Evolutionary conservation across 768 basidiomycete species (phyloP).

Genomic region (Auricularia cornea): DNA sequence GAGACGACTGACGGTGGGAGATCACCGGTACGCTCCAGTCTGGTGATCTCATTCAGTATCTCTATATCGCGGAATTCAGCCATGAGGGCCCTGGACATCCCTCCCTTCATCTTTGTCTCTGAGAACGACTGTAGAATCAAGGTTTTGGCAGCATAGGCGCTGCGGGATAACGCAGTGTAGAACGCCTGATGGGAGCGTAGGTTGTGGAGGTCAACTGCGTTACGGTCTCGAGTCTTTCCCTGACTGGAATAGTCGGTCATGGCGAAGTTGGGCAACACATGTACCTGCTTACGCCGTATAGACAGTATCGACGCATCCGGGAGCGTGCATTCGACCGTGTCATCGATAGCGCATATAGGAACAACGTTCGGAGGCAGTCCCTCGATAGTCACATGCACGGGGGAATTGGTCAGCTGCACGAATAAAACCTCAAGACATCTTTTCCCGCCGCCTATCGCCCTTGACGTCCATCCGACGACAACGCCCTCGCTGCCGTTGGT

Average conservation of each 20-base stretch:
- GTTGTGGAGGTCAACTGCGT: slow-evolving; percentile 10
- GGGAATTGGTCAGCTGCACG: slow-evolving; percentile 8
- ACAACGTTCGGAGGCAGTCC: slow-evolving; percentile 14
- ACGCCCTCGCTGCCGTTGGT: slow-evolving; percentile 18
- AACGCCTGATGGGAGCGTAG: slow-evolving; percentile 10
- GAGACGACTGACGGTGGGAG: background rate
- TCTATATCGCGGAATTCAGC: slow-evolving; percentile 14
- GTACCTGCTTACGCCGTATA: slow-evolving; percentile 10
- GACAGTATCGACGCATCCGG: slow-evolving; percentile 1
- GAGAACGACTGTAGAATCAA: slow-evolving; percentile 11
- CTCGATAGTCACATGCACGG: slow-evolving; percentile 4
- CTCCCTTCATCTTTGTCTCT: slow-evolving; percentile 5
- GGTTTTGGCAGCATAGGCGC: slow-evolving; percentile 9
- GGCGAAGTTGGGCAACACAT: slow-evolving; percentile 14
- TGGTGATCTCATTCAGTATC: slow-evolving; percentile 9
- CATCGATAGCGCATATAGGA: slow-evolving; percentile 4
- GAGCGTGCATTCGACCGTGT: slow-evolving; percentile 5
- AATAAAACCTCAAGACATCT: slow-evolving; percentile 8
- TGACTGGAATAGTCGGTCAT: slow-evolving; percentile 18
- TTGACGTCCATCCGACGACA: slow-evolving; percentile 10
- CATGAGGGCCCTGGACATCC: slow-evolving; percentile 9
- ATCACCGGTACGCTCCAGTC: background rate
- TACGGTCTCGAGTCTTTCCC: slow-evolving; percentile 13
- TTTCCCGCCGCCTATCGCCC: background rate
- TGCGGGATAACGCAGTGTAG: slow-evolving; percentile 17